These are phyloP conservation scores for Ormosia emarginata DNA, from an alignment of 306 rosid genomes.

Conservation along the genomic window DNA sequence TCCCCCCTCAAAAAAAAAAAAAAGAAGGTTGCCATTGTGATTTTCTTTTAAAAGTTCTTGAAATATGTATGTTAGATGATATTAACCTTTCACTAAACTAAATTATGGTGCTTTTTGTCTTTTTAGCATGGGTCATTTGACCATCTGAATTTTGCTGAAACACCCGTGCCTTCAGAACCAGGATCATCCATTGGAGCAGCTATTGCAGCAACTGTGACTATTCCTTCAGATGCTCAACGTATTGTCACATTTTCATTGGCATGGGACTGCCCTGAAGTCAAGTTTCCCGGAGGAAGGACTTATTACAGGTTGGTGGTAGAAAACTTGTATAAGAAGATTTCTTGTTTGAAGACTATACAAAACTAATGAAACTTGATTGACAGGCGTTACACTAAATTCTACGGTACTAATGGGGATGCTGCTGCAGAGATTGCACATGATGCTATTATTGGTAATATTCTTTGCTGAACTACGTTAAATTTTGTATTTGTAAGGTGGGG, in stretches of 20 bases:
- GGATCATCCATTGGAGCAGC: slow-evolving; percentile 98
- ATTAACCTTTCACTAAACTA: slow-evolving; percentile 23
- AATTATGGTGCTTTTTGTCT: slow-evolving; percentile 18
- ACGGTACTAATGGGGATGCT: slow-evolving; percentile 69
- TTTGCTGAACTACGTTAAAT: slow-evolving; percentile 12
- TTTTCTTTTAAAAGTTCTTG: neutral
- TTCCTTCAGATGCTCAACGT: slow-evolving; percentile 63
- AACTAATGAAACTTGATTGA: slow-evolving; percentile 27
- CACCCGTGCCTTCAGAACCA: slow-evolving; percentile 57
- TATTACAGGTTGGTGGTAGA: slow-evolving; percentile 68
- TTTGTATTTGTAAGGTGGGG: slow-evolving; percentile 12
- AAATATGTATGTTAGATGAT: neutral
- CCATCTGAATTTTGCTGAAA: slow-evolving; percentile 43
- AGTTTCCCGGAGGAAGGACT: slow-evolving; percentile 55
- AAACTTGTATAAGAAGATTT: slow-evolving; percentile 16
- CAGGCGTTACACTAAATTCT: slow-evolving; percentile 97
- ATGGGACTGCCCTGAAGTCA: slow-evolving; percentile 93
- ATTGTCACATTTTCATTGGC: slow-evolving; percentile 85
- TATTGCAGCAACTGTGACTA: slow-evolving; percentile 74
- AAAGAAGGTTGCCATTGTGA: neutral
- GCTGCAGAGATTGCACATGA: slow-evolving; percentile 85
- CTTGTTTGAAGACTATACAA: slow-evolving; percentile 2
- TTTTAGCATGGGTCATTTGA: slow-evolving; percentile 86
- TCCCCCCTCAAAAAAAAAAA: too few relatives aligned
- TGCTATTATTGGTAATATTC: slow-evolving; percentile 75